Percentiles rank a stretch among this genome's conserved stretches.
Evolutionary conservation across 164 flowering plant genomes (phyloP).

Genomic region (Vitis cinerea): DNA sequence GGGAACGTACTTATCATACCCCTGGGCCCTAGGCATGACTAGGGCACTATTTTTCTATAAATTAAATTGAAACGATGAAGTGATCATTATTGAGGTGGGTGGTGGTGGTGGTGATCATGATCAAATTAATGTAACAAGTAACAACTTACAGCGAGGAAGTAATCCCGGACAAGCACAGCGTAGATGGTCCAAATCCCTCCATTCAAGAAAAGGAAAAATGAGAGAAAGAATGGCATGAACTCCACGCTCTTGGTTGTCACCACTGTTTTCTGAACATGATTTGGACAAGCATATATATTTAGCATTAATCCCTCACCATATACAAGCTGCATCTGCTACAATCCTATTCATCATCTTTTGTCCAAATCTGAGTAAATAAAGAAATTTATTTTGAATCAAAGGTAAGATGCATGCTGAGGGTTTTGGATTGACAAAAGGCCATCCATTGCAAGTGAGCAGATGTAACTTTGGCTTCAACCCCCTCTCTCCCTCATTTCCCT

Average conservation of each 20-base stretch:
- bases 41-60: no score
- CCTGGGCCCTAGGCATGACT: no score
- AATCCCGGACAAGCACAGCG: constrained; percentile 27
- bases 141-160: constrained; percentile 30
- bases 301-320: not conserved
- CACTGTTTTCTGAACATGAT: constrained; percentile 25
- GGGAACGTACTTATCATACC: no score
- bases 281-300: not conserved
- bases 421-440: no score
- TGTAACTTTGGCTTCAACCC: no score
- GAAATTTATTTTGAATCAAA: not conserved
- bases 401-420: no score
- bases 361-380: not conserved
- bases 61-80: no score
- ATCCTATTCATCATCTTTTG: not conserved
- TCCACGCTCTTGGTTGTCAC: constrained; percentile 34
- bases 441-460: no score
- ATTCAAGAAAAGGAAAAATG: constrained; percentile 36
- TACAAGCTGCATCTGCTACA: no score
- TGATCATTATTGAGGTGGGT: no score
- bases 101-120: not conserved
- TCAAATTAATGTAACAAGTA: not conserved
- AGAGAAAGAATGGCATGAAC: constrained; percentile 44
- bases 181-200: constrained; percentile 44
- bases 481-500: no score